Conservation (phyloP, 768 basidiomycete genomes). For the Collybia nuda region DNA sequence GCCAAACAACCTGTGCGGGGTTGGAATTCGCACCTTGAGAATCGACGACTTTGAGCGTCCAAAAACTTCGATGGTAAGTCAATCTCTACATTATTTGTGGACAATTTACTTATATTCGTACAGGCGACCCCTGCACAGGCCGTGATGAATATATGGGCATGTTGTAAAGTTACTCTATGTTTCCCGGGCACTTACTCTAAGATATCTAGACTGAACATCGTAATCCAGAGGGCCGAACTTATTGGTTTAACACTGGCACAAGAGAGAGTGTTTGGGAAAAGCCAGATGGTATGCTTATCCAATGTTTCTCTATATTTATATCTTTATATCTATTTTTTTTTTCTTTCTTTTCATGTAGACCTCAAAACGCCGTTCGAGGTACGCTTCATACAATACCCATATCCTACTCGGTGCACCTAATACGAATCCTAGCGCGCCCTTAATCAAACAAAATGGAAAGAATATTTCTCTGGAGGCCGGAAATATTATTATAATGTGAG, state of each 20-base stretch:
- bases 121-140: constrained; percentile 11
- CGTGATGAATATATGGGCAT: constrained; percentile 34
- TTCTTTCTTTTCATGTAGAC: constrained; percentile 40
- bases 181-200: not conserved
- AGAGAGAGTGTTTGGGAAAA: constrained; percentile 98
- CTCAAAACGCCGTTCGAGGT: constrained; percentile 94
- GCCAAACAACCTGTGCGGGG: constrained; percentile 8
- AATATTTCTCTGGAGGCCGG: constrained; percentile 89
- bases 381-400: constrained; percentile 12
- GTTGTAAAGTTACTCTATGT: constrained; percentile 8
- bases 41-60: constrained; percentile 8
- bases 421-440: constrained; percentile 66
- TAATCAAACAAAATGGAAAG: constrained; percentile 91
- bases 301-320: too few relatives aligned
- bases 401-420: constrained; percentile 7
- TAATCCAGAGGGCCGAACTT: constrained; percentile 95
- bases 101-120: not conserved
- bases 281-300: constrained; percentile 74
- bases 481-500: constrained; percentile 90
- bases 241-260: constrained; percentile 92
- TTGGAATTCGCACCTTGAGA: constrained; percentile 12
- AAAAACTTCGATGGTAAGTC: constrained; percentile 12
- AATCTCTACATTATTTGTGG: not conserved
- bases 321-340: not conserved
- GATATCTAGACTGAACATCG: constrained; percentile 80